A percentile compares a stretch with the other conserved stretches of the same genome.
phyloP scores from a whole-genome alignment of 257 asterid species.

The Ocimum tenuiflorum region DNA sequence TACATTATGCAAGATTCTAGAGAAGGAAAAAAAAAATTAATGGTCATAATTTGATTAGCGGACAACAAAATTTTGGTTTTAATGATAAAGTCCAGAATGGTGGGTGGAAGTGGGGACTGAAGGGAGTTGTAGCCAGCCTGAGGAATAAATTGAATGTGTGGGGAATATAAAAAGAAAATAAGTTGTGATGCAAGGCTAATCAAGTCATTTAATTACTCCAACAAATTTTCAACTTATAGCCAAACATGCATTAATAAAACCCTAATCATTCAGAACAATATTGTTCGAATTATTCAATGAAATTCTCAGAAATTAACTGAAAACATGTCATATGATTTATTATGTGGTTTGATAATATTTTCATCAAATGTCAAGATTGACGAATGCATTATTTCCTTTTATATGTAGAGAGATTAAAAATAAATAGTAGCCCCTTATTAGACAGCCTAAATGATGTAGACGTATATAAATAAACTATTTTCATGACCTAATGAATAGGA shows the following conservation, averaged over 20 bases:
- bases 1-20: background rate
- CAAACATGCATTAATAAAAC: background rate
- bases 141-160: background rate
- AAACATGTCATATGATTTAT: too few relatives aligned
- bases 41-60: background rate
- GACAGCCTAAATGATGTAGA: too few relatives aligned
- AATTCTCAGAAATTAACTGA: too few relatives aligned
- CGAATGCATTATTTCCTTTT: too few relatives aligned
- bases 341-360: too few relatives aligned
- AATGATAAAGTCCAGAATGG: background rate
- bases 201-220: background rate
- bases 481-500: too few relatives aligned
- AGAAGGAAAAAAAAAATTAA: background rate
- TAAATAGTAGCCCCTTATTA: too few relatives aligned
- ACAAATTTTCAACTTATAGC: background rate
- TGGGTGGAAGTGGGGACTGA: slow-evolving; percentile 7
- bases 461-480: too few relatives aligned
- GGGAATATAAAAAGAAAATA: background rate
- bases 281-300: background rate
- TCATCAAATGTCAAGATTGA: too few relatives aligned
- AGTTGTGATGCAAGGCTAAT: background rate
- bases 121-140: slow-evolving; percentile 1
- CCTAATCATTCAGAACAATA: background rate
- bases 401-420: too few relatives aligned
- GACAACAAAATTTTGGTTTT: background rate